These are phyloP conservation scores for Fraxinus paxiana DNA, from an alignment of 305 asterid genomes.

Conservation along the genomic window DNA sequence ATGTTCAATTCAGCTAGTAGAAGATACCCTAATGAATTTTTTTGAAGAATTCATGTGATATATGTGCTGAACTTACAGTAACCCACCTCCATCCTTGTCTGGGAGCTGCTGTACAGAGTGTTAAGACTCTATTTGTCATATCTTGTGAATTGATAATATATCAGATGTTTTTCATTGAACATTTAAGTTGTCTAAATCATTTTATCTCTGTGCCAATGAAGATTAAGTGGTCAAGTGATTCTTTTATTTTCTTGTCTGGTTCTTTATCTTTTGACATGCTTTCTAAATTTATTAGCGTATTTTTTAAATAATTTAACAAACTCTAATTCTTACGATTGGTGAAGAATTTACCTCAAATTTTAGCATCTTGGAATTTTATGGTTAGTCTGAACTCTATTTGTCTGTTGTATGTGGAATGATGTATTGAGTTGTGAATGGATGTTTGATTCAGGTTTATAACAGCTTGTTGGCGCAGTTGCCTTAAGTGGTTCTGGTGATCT, in stretches of 20 bases:
- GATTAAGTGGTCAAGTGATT: neutral
- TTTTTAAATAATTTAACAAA: slow-evolving; percentile 1
- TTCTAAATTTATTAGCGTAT: neutral
- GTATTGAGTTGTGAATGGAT: slow-evolving; percentile 52
- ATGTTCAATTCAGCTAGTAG: neutral
- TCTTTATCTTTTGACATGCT: neutral
- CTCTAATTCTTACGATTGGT: neutral
- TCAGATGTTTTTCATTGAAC: neutral
- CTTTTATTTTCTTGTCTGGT: neutral
- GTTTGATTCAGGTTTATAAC: slow-evolving; percentile 66
- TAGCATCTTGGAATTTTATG: neutral
- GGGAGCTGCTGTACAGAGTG: neutral
- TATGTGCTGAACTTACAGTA: neutral
- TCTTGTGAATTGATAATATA: neutral
- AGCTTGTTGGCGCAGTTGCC: slow-evolving; percentile 71
- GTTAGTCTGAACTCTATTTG: slow-evolving; percentile 21
- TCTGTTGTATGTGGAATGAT: slow-evolving; percentile 39
- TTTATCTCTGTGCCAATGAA: neutral
- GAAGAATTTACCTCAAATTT: neutral
- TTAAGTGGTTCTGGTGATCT: slow-evolving; percentile 66
- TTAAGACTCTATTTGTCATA: neutral
- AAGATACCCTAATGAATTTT: neutral
- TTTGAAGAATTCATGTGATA: neutral
- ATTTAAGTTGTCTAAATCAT: neutral
- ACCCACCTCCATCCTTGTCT: neutral